Conservation (phyloP, 192 early-diverging fungal species). For the Chytriomyces sp. region DNA sequence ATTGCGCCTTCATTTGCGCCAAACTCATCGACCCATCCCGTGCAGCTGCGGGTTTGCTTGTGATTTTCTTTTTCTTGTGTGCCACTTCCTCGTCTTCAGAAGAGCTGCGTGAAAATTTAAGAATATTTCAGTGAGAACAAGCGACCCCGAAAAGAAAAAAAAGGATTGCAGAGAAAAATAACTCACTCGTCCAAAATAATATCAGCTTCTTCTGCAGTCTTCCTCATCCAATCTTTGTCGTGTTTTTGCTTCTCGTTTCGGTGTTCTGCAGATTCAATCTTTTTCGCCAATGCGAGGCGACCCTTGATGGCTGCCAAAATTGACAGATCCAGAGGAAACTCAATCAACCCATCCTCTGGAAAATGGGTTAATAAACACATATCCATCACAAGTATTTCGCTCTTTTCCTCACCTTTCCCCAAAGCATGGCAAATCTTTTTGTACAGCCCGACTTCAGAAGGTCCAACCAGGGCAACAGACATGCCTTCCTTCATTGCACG, state of each 20-base stretch:
- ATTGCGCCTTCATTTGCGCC: conserved; percentile 31
- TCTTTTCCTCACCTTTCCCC: conserved; percentile 61
- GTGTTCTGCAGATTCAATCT: conserved; percentile 85
- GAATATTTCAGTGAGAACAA: neutral
- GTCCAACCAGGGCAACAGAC: conserved; percentile 79
- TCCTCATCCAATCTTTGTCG: conserved; percentile 78
- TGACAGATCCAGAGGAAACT: conserved; percentile 83
- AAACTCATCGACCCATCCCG: neutral
- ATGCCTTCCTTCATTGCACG: conserved; percentile 84
- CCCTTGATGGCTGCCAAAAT: conserved; percentile 73
- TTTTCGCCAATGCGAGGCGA: conserved; percentile 77
- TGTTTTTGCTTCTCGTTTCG: conserved; percentile 38
- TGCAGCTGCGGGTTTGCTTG: neutral
- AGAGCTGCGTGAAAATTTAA: neutral
- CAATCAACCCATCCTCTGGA: conserved; percentile 59
- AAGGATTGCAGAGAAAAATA: neutral
- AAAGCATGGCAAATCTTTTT: conserved; percentile 82
- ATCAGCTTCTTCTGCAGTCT: conserved; percentile 79
- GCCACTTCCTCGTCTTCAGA: conserved; percentile 18
- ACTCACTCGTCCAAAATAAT: conserved; percentile 75
- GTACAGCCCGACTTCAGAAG: conserved; percentile 83
- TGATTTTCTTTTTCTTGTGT: conserved; percentile 22
- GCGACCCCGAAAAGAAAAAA: too few relatives aligned
- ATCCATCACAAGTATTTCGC: neutral
- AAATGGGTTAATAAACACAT: conserved; percentile 9